A percentile compares a stretch with the other conserved stretches of the same genome.
phyloP scores from a whole-genome alignment of 257 asterid species.

The Haberlea rhodopensis region DNA sequence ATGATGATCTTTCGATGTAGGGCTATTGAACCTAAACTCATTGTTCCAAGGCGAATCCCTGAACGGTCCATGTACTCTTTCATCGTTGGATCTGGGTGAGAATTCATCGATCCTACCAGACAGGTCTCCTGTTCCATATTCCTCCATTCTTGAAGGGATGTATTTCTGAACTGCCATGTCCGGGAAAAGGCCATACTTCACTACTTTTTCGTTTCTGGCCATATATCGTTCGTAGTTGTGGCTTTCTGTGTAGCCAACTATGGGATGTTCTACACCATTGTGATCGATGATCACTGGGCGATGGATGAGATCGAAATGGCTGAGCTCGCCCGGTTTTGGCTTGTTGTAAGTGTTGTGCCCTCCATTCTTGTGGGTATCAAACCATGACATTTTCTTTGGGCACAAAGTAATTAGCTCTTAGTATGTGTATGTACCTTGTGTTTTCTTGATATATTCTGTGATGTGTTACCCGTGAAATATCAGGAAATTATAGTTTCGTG shows the following conservation, averaged over 20 bases:
- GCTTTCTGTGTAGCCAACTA: slow-evolving; percentile 17
- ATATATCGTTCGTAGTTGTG: slow-evolving; percentile 11
- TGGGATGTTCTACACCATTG: neutral
- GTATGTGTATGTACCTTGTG: neutral
- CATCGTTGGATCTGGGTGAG: slow-evolving; percentile 1
- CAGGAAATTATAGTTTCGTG: slow-evolving; percentile 5
- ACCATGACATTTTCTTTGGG: slow-evolving; percentile 23
- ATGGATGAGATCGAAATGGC: neutral
- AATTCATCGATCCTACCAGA: slow-evolving; percentile 9
- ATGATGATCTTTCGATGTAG: slow-evolving; percentile 10
- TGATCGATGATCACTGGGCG: neutral
- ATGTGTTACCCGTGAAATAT: neutral
- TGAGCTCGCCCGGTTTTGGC: neutral
- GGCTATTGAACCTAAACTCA: slow-evolving; percentile 14
- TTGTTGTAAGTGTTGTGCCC: neutral
- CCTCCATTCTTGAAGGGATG: neutral
- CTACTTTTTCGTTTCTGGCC: slow-evolving; percentile 4
- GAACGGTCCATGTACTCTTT: neutral
- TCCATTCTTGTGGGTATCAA: neutral
- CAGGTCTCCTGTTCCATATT: neutral
- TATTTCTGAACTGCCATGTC: neutral
- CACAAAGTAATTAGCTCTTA: neutral
- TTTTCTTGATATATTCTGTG: neutral
- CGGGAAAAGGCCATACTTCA: neutral
- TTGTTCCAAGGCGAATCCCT: slow-evolving; percentile 13